Conservation (phyloP, 192 early-diverging fungal species). For the Geosiphon pyriformis region DNA sequence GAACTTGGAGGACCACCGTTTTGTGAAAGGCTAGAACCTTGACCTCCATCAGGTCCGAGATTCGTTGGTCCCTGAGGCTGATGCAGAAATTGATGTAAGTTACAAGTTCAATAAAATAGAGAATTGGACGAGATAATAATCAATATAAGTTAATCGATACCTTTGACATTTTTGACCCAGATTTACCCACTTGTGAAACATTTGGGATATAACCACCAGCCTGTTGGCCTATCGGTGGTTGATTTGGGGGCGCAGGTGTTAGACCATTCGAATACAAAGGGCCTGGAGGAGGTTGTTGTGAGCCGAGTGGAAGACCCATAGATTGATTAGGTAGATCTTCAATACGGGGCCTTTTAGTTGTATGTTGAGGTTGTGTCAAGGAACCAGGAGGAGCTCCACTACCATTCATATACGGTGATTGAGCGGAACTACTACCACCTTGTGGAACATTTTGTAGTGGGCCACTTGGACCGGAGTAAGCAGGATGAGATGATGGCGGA, state of each 20-base stretch:
- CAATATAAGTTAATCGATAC: slow-evolving; percentile 3
- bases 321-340: slow-evolving; percentile 35
- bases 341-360: slow-evolving; percentile 31
- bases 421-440: slow-evolving; percentile 34
- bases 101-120: too few species aligned
- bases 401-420: slow-evolving; percentile 41
- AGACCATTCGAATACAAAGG: slow-evolving; percentile 35
- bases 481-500: slow-evolving; percentile 24
- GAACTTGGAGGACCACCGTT: slow-evolving; percentile 17
- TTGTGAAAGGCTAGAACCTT: slow-evolving; percentile 16
- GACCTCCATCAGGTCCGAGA: slow-evolving; percentile 19
- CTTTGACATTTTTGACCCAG: slow-evolving; percentile 20
- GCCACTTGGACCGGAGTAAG: slow-evolving; percentile 34
- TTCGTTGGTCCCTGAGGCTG: slow-evolving; percentile 9
- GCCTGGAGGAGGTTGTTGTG: slow-evolving; percentile 39
- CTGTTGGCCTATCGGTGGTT: slow-evolving; percentile 10
- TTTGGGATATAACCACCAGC: not conserved
- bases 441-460: slow-evolving; percentile 32
- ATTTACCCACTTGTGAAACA: slow-evolving; percentile 10
- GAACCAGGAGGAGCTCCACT: slow-evolving; percentile 24
- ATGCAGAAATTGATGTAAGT: too few species aligned
- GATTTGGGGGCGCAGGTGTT: slow-evolving; percentile 26
- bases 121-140: not conserved
- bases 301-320: slow-evolving; percentile 42
- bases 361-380: slow-evolving; percentile 38